Base-by-base conservation (phyloP, 371 early-diverging fungal genomes). In the Umbelopsis sp. region DNA sequence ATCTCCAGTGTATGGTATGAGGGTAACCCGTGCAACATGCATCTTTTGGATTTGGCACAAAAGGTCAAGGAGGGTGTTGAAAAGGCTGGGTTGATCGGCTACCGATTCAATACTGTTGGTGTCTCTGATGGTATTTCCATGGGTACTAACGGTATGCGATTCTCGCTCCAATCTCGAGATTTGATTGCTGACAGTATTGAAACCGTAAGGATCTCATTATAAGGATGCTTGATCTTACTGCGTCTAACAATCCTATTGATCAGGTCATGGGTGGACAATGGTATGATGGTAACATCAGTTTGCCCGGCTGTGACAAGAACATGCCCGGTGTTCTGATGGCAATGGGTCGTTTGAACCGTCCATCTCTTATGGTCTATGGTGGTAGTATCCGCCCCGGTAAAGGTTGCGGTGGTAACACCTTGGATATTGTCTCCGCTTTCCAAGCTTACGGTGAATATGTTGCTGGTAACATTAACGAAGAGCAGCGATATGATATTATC, bases 21-120 rank as follows among this genome's bases (percentile, higher is more conserved):
- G 76, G 99, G 99, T 69, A 99, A 99, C 84, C 97, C 99, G 20
- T 99, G 99, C 86, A 99, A 99, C 84, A 99, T 99, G 99, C 99
- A 99, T 72, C 86, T 99, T 69, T 85, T 92, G 73, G 95, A 95
- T 72, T 86, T 99, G 25, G 87, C 97, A 11, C 86, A 69, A 35
- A 82, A 89, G 69, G 96, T 99, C 65, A 99, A 99, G 79, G 88
- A 94, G 72, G 95, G 97, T 69, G 97, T 97, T 29, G 74, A 88
- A 74, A 76, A 90, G 24, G 94, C 96, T 11, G 94, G 96, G 18
- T 83, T 99, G 52, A 90, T 96, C 65, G 97, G 97, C 11, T 94
- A 91, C 77, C 91, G 97, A 18, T 99, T 99, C 88, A 97, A 96
- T 85, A 96, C 98, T 7, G 91, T 99, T 69, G 98, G 98, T 69